Conservation (phyloP, 2,329 filamentous ascomycete genomes). For the Verticillium nubilum region DNA sequence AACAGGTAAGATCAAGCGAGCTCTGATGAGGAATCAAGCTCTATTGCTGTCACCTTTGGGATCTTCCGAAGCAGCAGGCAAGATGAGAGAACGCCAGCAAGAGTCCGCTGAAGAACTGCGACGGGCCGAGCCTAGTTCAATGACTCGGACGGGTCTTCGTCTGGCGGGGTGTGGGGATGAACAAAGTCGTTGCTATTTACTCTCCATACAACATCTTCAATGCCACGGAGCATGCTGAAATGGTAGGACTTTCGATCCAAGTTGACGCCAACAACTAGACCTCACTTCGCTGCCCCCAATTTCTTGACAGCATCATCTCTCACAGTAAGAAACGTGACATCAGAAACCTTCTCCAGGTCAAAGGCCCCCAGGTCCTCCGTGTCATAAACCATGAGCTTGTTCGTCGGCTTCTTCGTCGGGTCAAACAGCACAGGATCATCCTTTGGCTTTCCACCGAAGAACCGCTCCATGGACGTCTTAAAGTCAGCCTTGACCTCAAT, state of each 20-base stretch:
- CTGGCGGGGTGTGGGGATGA: background rate
- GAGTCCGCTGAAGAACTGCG: too few relatives aligned
- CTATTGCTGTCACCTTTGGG: too few relatives aligned
- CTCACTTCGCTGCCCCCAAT: background rate
- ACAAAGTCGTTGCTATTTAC: background rate
- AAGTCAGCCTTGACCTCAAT: conserved; percentile 21
- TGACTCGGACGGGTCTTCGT: too few relatives aligned
- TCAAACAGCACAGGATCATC: conserved; percentile 15
- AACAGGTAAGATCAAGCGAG: background rate
- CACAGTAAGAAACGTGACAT: conserved; percentile 5
- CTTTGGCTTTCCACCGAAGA: conserved; percentile 15
- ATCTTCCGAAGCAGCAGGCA: too few relatives aligned
- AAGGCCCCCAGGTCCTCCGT: conserved; percentile 7
- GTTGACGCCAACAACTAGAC: too few relatives aligned
- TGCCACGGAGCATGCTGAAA: too few relatives aligned
- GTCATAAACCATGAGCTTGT: conserved; percentile 12
- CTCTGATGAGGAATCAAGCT: too few relatives aligned
- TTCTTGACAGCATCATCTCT: background rate
- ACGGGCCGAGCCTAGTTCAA: too few relatives aligned
- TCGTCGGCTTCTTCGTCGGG: conserved; percentile 9
- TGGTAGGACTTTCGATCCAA: too few relatives aligned
- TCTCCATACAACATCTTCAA: too few relatives aligned
- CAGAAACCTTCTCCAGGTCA: conserved; percentile 9
- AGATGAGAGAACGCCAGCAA: background rate
- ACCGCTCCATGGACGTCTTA: conserved; percentile 16